Conservation (phyloP, 192 early-diverging fungal genomes). For the Powellomyces hirtus region DNA sequence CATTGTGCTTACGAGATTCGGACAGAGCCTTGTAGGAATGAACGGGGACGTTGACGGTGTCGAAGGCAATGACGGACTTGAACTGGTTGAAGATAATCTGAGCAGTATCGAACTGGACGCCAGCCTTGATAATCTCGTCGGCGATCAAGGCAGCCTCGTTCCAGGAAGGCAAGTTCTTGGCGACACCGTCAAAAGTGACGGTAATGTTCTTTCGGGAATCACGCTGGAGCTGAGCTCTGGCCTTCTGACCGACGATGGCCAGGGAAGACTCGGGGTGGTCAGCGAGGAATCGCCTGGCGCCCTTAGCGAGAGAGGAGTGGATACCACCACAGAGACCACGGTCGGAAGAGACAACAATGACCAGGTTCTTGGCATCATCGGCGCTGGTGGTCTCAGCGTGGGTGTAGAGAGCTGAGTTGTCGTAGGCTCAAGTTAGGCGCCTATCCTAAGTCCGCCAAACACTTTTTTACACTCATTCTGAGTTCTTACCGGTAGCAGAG, state of each 20-base stretch:
- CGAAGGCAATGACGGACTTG: conserved; percentile 91
- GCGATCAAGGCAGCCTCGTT: conserved; percentile 81
- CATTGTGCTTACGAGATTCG: conserved; percentile 55
- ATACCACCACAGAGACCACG: conserved; percentile 99
- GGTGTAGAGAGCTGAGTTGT: conserved; percentile 60
- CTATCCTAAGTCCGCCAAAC: no score
- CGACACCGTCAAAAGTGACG: conserved; percentile 89
- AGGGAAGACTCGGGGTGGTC: conserved; percentile 54
- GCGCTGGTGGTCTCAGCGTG: conserved; percentile 69
- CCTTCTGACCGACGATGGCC: conserved; percentile 85
- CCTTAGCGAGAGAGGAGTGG: conserved; percentile 89
- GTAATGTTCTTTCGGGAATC: conserved; percentile 71
- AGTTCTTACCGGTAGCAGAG: conserved; percentile 58
- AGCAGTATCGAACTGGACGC: conserved; percentile 61
- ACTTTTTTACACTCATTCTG: no score
- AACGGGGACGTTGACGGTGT: conserved; percentile 67
- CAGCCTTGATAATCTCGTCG: conserved; percentile 66
- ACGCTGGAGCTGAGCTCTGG: conserved; percentile 84
- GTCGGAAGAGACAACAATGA: conserved; percentile 88
- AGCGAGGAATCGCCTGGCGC: conserved; percentile 65
- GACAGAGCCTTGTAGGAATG: conserved; percentile 67
- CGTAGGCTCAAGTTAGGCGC: no score
- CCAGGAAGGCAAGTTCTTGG: conserved; percentile 84
- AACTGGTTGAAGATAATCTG: conserved; percentile 93
- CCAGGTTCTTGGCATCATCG: conserved; percentile 66